Percentiles rank a stretch among this genome's conserved stretches.
phyloP scores from a whole-genome alignment of 2,329 filamentous ascomycete genomes.

The Clarireedia paspali region DNA sequence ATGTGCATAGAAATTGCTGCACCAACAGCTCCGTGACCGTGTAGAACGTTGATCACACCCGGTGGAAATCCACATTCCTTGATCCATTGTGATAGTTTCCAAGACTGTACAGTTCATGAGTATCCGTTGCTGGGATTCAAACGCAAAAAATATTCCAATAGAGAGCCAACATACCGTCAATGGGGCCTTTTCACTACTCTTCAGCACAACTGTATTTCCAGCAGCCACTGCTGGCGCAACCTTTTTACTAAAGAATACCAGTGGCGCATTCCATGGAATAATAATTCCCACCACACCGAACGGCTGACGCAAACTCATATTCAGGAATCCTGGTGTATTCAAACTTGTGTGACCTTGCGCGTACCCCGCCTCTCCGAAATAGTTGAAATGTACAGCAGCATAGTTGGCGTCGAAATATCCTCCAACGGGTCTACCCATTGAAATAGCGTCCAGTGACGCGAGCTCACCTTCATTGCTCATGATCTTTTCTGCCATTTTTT shows the following conservation, averaged over 20 bases:
- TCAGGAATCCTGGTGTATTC: not conserved
- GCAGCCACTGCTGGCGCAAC: slow-evolving; percentile 51
- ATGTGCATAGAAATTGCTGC: slow-evolving; percentile 23
- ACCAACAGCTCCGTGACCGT: slow-evolving; percentile 28
- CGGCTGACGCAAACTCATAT: slow-evolving; percentile 53
- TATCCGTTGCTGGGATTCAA: not conserved
- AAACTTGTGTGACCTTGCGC: slow-evolving; percentile 30
- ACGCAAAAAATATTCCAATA: not conserved
- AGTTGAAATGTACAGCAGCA: slow-evolving; percentile 22
- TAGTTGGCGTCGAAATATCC: slow-evolving; percentile 21
- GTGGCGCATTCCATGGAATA: slow-evolving; percentile 48
- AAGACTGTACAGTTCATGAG: slow-evolving; percentile 20
- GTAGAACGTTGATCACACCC: slow-evolving; percentile 35
- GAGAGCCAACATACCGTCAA: slow-evolving; percentile 37
- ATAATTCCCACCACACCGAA: slow-evolving; percentile 45
- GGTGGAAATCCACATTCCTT: slow-evolving; percentile 36
- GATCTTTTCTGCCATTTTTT: slow-evolving; percentile 39
- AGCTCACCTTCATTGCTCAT: slow-evolving; percentile 35
- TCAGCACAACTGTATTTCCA: slow-evolving; percentile 51
- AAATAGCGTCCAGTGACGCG: slow-evolving; percentile 36
- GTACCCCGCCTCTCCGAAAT: slow-evolving; percentile 28
- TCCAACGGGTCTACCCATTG: slow-evolving; percentile 31
- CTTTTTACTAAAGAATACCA: slow-evolving; percentile 42
- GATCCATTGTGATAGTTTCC: slow-evolving; percentile 30
- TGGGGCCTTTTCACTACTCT: slow-evolving; percentile 55